Conservation (phyloP, 148 eudicot species). For the Rhododendron kiyosumense region DNA sequence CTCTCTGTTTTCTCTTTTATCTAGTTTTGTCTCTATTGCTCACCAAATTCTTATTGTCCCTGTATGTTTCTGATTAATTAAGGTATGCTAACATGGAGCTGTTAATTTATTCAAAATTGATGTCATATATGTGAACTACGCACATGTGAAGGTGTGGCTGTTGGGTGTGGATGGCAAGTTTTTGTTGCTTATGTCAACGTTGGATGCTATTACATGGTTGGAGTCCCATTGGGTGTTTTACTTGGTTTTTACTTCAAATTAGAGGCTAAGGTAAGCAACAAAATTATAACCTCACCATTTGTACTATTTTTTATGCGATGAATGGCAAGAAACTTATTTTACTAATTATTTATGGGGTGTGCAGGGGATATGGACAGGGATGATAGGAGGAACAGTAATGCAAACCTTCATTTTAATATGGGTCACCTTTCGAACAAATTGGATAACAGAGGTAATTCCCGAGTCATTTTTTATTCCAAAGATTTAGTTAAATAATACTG, state of each 20-base stretch:
- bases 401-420: constrained; percentile 30
- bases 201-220: neutral
- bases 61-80: neutral
- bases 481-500: neutral
- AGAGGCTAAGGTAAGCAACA: neutral
- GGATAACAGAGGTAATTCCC: constrained; percentile 30
- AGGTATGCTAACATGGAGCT: neutral
- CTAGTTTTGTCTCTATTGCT: neutral
- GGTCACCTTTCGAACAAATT: constrained; percentile 26
- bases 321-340: no score
- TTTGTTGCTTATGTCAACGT: neutral
- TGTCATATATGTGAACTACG: neutral
- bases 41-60: neutral
- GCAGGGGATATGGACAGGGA: constrained; percentile 23
- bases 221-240: neutral
- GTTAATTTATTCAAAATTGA: neutral
- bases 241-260: neutral
- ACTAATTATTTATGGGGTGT: no score
- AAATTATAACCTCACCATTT: neutral
- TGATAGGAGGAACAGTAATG: constrained; percentile 30
- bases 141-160: neutral
- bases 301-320: no score
- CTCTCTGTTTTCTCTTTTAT: no score
- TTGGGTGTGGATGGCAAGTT: neutral
- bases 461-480: neutral